phyloP scores from a whole-genome alignment of 2,329 filamentous ascomycete species.

The Ophiostoma novo-ulmi region DNA sequence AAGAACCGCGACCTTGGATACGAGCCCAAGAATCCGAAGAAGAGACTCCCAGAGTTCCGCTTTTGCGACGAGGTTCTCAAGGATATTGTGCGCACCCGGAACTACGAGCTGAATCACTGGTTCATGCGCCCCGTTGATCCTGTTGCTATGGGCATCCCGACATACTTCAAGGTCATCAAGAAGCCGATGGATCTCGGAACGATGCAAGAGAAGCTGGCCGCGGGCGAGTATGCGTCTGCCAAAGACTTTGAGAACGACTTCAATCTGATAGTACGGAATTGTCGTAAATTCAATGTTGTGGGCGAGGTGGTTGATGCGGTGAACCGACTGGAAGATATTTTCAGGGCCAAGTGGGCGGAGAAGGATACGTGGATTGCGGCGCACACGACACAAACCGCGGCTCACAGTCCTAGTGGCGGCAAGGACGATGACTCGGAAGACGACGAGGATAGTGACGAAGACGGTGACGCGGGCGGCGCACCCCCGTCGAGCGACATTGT shows the following conservation, averaged over 20 bases:
- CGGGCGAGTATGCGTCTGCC: slow-evolving; percentile 71
- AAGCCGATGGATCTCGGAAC: slow-evolving; percentile 92
- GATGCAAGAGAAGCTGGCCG: slow-evolving; percentile 70
- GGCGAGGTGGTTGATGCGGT: slow-evolving; percentile 46
- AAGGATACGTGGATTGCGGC: slow-evolving; percentile 78
- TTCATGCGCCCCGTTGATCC: slow-evolving; percentile 87
- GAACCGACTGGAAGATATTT: slow-evolving; percentile 66
- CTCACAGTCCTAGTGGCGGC: slow-evolving; percentile 46
- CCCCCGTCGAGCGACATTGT: slow-evolving; percentile 43
- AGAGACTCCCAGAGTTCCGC: slow-evolving; percentile 80
- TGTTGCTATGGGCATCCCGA: slow-evolving; percentile 86
- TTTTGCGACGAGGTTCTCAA: slow-evolving; percentile 80
- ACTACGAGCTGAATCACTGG: slow-evolving; percentile 61
- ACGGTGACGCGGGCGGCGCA: slow-evolving; percentile 49
- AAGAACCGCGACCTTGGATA: slow-evolving; percentile 91
- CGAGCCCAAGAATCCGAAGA: slow-evolving; percentile 74
- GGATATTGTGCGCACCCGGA: slow-evolving; percentile 70
- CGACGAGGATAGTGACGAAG: slow-evolving; percentile 54
- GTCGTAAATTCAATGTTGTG: slow-evolving; percentile 74
- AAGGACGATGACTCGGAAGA: slow-evolving; percentile 70
- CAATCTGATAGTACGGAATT: slow-evolving; percentile 79
- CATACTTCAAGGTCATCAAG: slow-evolving; percentile 90
- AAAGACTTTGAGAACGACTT: slow-evolving; percentile 86
- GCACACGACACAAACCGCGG: slow-evolving; percentile 39
- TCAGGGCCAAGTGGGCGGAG: slow-evolving; percentile 67